Conservation (phyloP, 805 yeast species). For the Lachancea nothofagi region DNA sequence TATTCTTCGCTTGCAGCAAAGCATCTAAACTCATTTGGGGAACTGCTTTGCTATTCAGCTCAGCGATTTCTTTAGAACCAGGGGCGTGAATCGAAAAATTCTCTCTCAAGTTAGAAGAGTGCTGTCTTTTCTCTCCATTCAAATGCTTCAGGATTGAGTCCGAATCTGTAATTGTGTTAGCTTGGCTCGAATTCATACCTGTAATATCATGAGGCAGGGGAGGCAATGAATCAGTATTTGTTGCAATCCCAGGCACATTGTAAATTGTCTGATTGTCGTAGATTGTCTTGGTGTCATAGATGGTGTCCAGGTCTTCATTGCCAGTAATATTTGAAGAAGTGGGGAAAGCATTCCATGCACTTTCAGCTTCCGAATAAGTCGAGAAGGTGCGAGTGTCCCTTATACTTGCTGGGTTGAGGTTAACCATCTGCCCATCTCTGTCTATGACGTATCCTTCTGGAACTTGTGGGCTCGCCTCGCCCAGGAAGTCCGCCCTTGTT, state of each 20-base stretch:
- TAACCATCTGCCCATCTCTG: conserved; percentile 31
- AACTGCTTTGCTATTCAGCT: conserved; percentile 37
- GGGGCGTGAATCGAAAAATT: conserved; percentile 15
- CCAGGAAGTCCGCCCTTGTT: conserved; percentile 37
- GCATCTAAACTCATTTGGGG: conserved; percentile 39
- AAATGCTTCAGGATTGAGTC: conserved; percentile 10
- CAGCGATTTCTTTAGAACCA: conserved; percentile 18
- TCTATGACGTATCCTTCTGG: conserved; percentile 34
- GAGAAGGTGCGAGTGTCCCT: conserved; percentile 25
- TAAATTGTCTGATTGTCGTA: conserved; percentile 34
- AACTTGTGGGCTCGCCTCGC: conserved; percentile 31
- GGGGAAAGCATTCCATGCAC: conserved; percentile 35
- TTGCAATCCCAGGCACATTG: conserved; percentile 33
- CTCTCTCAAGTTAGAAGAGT: conserved; percentile 8
- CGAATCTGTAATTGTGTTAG: conserved; percentile 5
- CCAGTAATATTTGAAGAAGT: conserved; percentile 17
- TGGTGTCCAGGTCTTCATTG: conserved; percentile 30
- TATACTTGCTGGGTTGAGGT: conserved; percentile 30
- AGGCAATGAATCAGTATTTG: conserved; percentile 26
- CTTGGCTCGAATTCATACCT: neutral
- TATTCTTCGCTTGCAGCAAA: conserved; percentile 30
- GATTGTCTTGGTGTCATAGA: conserved; percentile 32
- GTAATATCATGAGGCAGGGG: conserved; percentile 27
- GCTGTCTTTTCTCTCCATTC: conserved; percentile 6
- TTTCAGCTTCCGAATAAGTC: conserved; percentile 31